A percentile compares a stretch with the other conserved stretches of the same genome.
phyloP scores from a whole-genome alignment of 2,329 filamentous ascomycete species.

The Microsporum ferrugineum region DNA sequence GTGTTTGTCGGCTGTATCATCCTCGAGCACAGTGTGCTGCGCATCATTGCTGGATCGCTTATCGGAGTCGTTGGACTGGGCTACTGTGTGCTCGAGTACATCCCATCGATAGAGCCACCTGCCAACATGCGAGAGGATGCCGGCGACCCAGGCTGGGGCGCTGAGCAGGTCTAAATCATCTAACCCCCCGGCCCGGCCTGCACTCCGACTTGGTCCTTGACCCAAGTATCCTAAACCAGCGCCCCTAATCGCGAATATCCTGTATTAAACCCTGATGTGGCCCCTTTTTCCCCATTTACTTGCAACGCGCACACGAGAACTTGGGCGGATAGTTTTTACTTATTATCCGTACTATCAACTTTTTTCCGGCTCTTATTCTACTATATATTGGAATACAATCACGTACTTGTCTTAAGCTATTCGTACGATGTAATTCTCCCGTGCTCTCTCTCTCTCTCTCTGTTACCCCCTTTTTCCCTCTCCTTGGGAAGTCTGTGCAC shows the following conservation, averaged over 20 bases:
- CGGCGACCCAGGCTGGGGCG: conserved; percentile 62
- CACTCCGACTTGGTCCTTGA: neutral
- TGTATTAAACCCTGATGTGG: neutral
- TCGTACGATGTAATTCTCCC: neutral
- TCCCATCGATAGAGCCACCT: conserved; percentile 67
- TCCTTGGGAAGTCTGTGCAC: neutral
- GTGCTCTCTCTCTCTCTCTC: neutral
- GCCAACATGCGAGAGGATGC: conserved; percentile 72
- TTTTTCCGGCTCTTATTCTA: neutral
- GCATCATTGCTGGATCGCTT: conserved; percentile 64
- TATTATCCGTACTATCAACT: neutral
- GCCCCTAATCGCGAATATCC: neutral
- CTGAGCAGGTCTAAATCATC: conserved; percentile 55
- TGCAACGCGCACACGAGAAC: neutral
- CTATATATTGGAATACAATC: neutral
- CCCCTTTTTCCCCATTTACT: neutral
- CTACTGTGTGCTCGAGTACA: conserved; percentile 65
- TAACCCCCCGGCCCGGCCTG: neutral
- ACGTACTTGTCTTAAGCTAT: neutral
- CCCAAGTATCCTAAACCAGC: neutral
- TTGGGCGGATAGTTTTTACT: neutral
- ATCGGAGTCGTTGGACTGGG: conserved; percentile 66
- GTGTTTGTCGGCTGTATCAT: conserved; percentile 85
- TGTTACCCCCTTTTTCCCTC: neutral
- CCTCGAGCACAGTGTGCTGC: conserved; percentile 54